Base-by-base conservation (phyloP, 495 filamentous ascomycete genomes). In the Aspergillus taichungensis region DNA sequence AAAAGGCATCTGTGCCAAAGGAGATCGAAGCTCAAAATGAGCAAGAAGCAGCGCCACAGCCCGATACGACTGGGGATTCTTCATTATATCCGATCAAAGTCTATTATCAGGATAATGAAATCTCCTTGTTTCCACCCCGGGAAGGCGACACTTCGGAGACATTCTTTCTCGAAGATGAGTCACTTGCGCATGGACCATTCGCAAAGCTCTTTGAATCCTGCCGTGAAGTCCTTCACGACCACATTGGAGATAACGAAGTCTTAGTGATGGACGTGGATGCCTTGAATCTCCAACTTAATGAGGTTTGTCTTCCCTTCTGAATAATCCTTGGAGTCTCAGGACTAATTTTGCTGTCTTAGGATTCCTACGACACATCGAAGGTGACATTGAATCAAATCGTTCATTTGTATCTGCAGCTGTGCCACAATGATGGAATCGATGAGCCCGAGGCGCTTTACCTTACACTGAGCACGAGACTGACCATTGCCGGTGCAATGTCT, bases 101-200 rank as follows among this genome's bases (percentile, higher is more conserved):
- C 34, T 54, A 74, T 8, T 92, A 89, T 59, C 74, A 79, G 47
- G 74, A 78, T 6, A 76, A 64, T 39, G 78, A 79, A 52, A 88
- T 89, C 40, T 77, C 77, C 9, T 67, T 94, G 6, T 87, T 92
- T 49, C 80, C 83, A 30, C 79, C 77, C 18, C 63, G 72, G 13
- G 71, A 78, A 46, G 72, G 77, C 32, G 79, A 86, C 49, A 77
- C 79, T 42, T 71, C 81, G 0, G 79, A 86, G 38, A 76, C 77
- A 8, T 94, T 79, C 53, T 86, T 94, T 42, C 73, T 95, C 9
- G 70, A 80, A 45, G 82, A 90, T 52, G 73, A 78, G 49, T 67
- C 70, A 14, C 65, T 84, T 1, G 70, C 80, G 11, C 73, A 80
- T 38, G 56, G 74, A 13, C 68, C 68, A 11, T 62, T 95, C 27